Evolutionary conservation across 2,329 filamentous ascomycete species (phyloP).

Genomic region (Colletotrichum sp.): DNA sequence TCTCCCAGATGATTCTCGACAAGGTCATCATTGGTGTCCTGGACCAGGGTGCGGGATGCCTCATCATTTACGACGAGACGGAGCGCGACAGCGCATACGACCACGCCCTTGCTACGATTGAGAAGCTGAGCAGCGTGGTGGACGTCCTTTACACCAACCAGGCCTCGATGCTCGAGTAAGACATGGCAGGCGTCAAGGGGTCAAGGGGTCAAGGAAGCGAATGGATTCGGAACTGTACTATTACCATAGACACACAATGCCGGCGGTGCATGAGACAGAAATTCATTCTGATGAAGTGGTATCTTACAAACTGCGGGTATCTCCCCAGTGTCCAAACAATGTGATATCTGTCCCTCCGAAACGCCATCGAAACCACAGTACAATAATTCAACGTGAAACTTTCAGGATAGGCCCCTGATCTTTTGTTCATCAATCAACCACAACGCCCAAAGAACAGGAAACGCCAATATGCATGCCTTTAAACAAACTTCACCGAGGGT

Average conservation of each 20-base stretch:
- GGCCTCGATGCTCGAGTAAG: constrained; percentile 89
- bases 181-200: constrained; percentile 9
- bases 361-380: constrained; percentile 3
- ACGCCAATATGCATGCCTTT: neutral
- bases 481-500: constrained; percentile 10
- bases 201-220: constrained; percentile 4
- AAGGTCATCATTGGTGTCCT: constrained; percentile 98
- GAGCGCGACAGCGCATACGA: constrained; percentile 94
- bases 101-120: constrained; percentile 90
- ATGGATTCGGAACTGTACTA: constrained; percentile 26
- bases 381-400: neutral
- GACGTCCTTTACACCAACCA: constrained; percentile 98
- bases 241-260: constrained; percentile 26
- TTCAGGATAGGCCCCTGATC: neutral
- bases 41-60: constrained; percentile 95
- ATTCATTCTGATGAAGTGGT: constrained; percentile 23
- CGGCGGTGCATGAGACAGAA: constrained; percentile 20
- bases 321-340: neutral
- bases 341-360: neutral
- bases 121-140: constrained; percentile 96
- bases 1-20: constrained; percentile 99
- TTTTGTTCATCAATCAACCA: constrained; percentile 28
- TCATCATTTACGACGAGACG: constrained; percentile 97
- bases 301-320: constrained; percentile 14
- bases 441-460: neutral